Conservation (phyloP, 1,284 basidiomycete genomes). For the Blastosporella zonata region DNA sequence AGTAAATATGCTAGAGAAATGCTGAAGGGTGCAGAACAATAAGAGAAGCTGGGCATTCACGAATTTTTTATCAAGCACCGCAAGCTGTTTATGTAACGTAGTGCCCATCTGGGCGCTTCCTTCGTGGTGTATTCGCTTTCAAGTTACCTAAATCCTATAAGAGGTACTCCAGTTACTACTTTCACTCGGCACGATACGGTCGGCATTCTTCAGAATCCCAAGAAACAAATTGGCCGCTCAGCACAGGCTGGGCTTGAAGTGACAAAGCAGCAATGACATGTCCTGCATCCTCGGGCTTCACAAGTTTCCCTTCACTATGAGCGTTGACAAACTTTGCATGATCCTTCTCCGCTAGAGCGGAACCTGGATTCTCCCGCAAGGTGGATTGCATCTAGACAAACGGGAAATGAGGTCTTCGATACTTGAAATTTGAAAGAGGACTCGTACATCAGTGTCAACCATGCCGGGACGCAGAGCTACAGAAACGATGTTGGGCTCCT, state of each 20-base stretch:
- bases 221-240: conserved; percentile 75
- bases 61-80: not conserved
- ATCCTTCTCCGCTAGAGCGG: conserved; percentile 50
- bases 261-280: conserved; percentile 73
- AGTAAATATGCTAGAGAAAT: not conserved
- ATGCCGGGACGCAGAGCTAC: conserved; percentile 83
- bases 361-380: conserved; percentile 45
- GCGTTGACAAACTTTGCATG: conserved; percentile 59
- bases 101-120: not conserved
- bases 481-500: conserved; percentile 72
- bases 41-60: not conserved
- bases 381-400: conserved; percentile 62
- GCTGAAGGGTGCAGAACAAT: not conserved
- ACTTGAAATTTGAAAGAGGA: not conserved
- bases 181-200: conserved; percentile 40
- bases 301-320: conserved; percentile 61
- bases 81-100: conserved; percentile 4
- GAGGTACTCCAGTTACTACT: not conserved
- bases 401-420: not conserved
- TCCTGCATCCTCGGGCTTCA: conserved; percentile 69
- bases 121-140: not conserved
- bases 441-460: conserved; percentile 70
- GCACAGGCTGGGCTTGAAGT: conserved; percentile 48
- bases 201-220: conserved; percentile 67
- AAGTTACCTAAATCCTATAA: not conserved